Percentiles rank a stretch among this genome's conserved stretches.
phyloP scores from a whole-genome alignment of 768 basidiomycete genomes.

The Wakefieldia striispora region DNA sequence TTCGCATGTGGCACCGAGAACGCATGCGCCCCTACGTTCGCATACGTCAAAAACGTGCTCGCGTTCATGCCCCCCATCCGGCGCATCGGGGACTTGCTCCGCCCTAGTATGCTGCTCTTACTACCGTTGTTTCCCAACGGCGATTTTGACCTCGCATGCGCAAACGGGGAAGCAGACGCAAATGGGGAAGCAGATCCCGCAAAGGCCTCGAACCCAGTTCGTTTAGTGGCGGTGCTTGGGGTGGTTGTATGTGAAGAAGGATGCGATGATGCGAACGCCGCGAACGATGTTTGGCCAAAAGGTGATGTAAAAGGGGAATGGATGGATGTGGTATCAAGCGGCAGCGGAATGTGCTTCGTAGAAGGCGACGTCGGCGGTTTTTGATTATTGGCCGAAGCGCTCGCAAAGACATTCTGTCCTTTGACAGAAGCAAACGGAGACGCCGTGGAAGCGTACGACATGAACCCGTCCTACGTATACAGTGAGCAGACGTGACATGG shows the following conservation, averaged over 20 bases:
- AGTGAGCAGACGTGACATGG: conserved; percentile 12
- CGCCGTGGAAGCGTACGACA: conserved; percentile 71
- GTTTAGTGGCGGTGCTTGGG: conserved; percentile 43
- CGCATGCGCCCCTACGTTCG: conserved; percentile 45
- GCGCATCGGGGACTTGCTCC: conserved; percentile 57
- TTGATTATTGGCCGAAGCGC: conserved; percentile 23
- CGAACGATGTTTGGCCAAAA: conserved; percentile 22
- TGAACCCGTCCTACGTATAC: conserved; percentile 60
- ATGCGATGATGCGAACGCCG: conserved; percentile 17
- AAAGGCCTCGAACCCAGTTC: conserved; percentile 58
- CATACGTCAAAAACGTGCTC: conserved; percentile 63
- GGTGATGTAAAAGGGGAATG: conserved; percentile 22
- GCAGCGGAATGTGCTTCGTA: conserved; percentile 14
- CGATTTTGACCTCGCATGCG: conserved; percentile 46
- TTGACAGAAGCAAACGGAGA: conserved; percentile 77
- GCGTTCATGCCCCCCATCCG: conserved; percentile 39
- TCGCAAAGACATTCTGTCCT: conserved; percentile 54
- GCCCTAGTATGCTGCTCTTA: conserved; percentile 27
- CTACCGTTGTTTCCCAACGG: conserved; percentile 35
- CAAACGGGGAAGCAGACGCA: conserved; percentile 34
- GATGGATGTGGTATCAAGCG: conserved; percentile 22
- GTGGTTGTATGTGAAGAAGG: conserved; percentile 16
- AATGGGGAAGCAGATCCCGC: conserved; percentile 52
- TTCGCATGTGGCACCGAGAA: conserved; percentile 44
- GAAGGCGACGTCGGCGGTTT: conserved; percentile 29